Percentiles rank a stretch among this genome's conserved stretches.
Conservation (phyloP, 2,329 filamentous ascomycete species). For the Stagonosporopsis vannaccii region DNA sequence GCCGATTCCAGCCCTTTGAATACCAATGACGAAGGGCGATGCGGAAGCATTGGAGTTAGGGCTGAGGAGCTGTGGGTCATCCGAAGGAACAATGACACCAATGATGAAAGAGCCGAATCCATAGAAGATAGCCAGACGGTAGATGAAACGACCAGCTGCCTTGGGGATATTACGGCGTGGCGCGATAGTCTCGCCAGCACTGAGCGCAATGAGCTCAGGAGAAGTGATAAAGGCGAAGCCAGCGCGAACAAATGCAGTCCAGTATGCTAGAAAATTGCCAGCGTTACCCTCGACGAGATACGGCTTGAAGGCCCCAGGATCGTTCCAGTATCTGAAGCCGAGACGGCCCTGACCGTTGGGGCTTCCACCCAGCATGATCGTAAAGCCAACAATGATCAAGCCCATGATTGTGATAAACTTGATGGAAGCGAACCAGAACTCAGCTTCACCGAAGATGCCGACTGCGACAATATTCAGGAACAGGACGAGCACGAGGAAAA, state of each 20-base stretch:
- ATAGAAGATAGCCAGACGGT: slow-evolving; percentile 65
- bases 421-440: slow-evolving; percentile 61
- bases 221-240: slow-evolving; percentile 51
- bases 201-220: slow-evolving; percentile 44
- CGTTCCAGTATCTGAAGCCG: slow-evolving; percentile 73
- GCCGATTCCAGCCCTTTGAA: slow-evolving; percentile 69
- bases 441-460: slow-evolving; percentile 54
- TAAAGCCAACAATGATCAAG: slow-evolving; percentile 45
- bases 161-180: slow-evolving; percentile 58
- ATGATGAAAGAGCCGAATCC: slow-evolving; percentile 61
- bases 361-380: slow-evolving; percentile 47
- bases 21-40: slow-evolving; percentile 68
- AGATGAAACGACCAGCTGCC: slow-evolving; percentile 61
- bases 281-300: slow-evolving; percentile 61
- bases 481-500: slow-evolving; percentile 45
- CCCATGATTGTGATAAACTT: slow-evolving; percentile 54
- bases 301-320: slow-evolving; percentile 63
- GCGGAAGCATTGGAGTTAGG: slow-evolving; percentile 43
- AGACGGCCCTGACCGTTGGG: slow-evolving; percentile 44
- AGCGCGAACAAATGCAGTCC: slow-evolving; percentile 62
- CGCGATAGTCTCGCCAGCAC: slow-evolving; percentile 45
- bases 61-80: slow-evolving; percentile 57
- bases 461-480: slow-evolving; percentile 48
- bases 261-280: slow-evolving; percentile 70
- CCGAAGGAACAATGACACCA: slow-evolving; percentile 65